Conservation (phyloP, 2,329 filamentous ascomycete species). For the Phoma sp. region DNA sequence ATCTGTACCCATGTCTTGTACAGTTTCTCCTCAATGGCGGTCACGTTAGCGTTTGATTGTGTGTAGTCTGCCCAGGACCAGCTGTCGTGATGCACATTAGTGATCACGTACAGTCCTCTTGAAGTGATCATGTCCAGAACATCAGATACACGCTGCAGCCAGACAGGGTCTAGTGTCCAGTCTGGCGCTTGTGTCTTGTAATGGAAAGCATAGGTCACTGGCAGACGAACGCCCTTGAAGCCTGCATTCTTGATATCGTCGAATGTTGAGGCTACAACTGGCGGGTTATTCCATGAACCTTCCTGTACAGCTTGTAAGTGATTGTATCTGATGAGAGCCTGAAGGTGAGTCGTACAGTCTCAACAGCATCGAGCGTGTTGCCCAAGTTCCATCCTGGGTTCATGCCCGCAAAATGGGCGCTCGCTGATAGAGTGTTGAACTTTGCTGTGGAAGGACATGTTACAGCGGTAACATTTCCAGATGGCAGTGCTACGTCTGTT, state of each 20-base stretch:
- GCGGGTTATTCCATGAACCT: conserved; percentile 66
- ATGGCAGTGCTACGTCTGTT: conserved; percentile 1
- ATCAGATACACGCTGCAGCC: conserved; percentile 65
- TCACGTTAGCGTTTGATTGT: conserved; percentile 55
- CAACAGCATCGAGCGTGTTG: conserved; percentile 65
- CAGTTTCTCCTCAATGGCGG: conserved; percentile 64
- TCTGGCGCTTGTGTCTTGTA: conserved; percentile 60
- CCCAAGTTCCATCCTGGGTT: conserved; percentile 68
- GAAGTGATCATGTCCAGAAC: conserved; percentile 64
- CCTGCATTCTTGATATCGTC: conserved; percentile 61
- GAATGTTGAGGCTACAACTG: conserved; percentile 60
- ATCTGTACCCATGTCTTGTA: conserved; percentile 66
- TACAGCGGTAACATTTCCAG: conserved; percentile 27
- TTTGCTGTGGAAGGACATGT: conserved; percentile 50
- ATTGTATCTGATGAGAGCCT: too few species aligned
- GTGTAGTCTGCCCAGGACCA: conserved; percentile 66
- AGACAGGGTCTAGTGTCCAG: conserved; percentile 62
- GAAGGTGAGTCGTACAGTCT: conserved; percentile 27
- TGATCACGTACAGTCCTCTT: conserved; percentile 60
- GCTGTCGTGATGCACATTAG: conserved; percentile 68
- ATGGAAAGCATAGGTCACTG: conserved; percentile 67
- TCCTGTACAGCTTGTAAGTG: conserved; percentile 45
- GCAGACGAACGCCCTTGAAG: conserved; percentile 66
- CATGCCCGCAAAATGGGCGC: conserved; percentile 57
- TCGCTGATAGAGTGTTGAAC: conserved; percentile 57